These are phyloP conservation scores for Lumnitzera racemosa DNA, from an alignment of 345 rosid species.

Conservation along the genomic window DNA sequence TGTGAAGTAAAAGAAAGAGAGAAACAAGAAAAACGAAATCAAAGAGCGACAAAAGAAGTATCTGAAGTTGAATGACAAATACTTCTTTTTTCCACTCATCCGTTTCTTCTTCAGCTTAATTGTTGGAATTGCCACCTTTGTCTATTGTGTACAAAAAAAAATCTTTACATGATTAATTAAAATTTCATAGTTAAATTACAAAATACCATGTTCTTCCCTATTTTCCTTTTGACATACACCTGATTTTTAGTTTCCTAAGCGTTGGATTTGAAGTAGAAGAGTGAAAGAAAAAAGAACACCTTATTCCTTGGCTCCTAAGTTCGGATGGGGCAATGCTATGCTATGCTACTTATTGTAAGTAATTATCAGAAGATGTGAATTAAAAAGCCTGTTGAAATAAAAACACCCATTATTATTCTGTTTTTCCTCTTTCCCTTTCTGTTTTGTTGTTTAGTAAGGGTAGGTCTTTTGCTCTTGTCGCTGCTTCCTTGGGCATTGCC, in stretches of 20 bases:
- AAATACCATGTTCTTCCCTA: neutral
- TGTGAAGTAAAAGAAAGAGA: slow-evolving; percentile 4
- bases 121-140: neutral
- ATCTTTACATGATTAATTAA: slow-evolving; percentile 8
- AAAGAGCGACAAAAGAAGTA: neutral
- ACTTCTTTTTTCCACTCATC: neutral
- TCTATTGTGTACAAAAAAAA: slow-evolving; percentile 3
- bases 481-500: slow-evolving; percentile 27
- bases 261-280: neutral
- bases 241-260: neutral
- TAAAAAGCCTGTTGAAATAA: neutral
- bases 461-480: slow-evolving; percentile 25
- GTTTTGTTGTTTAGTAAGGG: slow-evolving; percentile 3
- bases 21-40: neutral
- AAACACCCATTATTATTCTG: too few species aligned
- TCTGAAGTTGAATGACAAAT: neutral
- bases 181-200: neutral
- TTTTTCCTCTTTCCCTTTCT: slow-evolving; percentile 4
- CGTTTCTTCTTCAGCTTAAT: neutral
- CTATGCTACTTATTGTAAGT: neutral
- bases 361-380: neutral
- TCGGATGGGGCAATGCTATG: slow-evolving; percentile 1
- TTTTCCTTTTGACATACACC: neutral
- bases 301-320: slow-evolving; percentile 1
- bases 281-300: neutral